These are phyloP conservation scores for Boeremia lycopersici DNA, from an alignment of 2,329 filamentous ascomycete species.

Conservation along the genomic window DNA sequence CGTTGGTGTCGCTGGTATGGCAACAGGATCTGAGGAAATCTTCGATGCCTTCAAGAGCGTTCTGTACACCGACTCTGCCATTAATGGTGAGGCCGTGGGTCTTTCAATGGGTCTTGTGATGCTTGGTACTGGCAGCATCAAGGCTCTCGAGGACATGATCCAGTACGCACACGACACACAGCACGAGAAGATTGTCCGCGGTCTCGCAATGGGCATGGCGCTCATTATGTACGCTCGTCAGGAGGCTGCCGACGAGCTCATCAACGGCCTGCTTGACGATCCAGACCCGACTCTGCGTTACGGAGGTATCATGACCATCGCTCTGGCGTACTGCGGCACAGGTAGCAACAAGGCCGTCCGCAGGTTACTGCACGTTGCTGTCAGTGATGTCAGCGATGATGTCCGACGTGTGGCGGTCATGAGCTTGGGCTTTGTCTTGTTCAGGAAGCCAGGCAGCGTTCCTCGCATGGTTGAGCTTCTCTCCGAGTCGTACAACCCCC, in stretches of 20 bases:
- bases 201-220: constrained; percentile 94
- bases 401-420: constrained; percentile 95
- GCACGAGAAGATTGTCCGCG: constrained; percentile 98
- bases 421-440: constrained; percentile 97
- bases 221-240: constrained; percentile 98
- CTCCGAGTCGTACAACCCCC: constrained; percentile 97
- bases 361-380: constrained; percentile 91
- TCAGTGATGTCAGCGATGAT: constrained; percentile 97
- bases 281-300: constrained; percentile 93
- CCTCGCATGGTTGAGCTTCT: constrained; percentile 98
- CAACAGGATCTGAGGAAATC: constrained; percentile 85
- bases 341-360: constrained; percentile 98
- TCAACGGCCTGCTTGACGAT: constrained; percentile 90
- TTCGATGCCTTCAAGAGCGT: constrained; percentile 90
- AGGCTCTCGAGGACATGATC: constrained; percentile 94
- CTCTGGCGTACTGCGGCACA: constrained; percentile 94
- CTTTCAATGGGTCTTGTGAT: constrained; percentile 97
- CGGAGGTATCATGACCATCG: constrained; percentile 98
- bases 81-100: constrained; percentile 96
- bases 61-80: constrained; percentile 89
- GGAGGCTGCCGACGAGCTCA: constrained; percentile 91
- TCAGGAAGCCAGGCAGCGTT: constrained; percentile 95
- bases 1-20: constrained; percentile 96
- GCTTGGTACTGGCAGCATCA: constrained; percentile 95
- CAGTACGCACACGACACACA: constrained; percentile 97